phyloP scores from a whole-genome alignment of 768 basidiomycete genomes.

The Filobasidium floriforme region DNA sequence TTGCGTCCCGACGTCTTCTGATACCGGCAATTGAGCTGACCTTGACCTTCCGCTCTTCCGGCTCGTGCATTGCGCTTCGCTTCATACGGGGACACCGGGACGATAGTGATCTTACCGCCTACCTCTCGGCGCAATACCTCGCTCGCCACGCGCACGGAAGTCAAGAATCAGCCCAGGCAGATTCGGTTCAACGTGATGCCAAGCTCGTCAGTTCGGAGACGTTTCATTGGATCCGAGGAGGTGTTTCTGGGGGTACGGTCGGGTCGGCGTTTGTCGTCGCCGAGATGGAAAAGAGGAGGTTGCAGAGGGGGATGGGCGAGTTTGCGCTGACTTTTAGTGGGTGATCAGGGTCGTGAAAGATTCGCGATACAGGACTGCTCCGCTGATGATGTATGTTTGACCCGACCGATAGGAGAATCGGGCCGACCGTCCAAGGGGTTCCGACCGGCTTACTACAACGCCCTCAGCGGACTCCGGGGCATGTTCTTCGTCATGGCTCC shows the following conservation, averaged over 20 bases:
- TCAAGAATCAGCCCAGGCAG: conserved; percentile 21
- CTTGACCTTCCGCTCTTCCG: too few species aligned
- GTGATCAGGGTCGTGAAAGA: background rate
- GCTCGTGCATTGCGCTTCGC: too few species aligned
- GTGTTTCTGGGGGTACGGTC: conserved; percentile 62
- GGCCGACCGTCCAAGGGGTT: conserved; percentile 24
- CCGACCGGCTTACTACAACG: conserved; percentile 37
- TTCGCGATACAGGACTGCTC: background rate
- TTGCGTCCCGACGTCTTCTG: background rate
- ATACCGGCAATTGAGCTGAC: background rate
- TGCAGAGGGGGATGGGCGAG: conserved; percentile 37
- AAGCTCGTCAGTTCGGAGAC: conserved; percentile 53
- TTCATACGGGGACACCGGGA: too few species aligned
- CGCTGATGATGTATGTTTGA: background rate
- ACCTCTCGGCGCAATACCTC: conserved; percentile 45
- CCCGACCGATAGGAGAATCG: background rate
- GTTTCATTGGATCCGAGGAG: conserved; percentile 49
- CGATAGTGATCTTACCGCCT: conserved; percentile 55
- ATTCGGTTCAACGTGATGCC: conserved; percentile 43
- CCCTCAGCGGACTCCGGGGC: conserved; percentile 43
- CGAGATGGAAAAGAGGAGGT: conserved; percentile 41
- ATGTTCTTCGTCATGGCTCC: conserved; percentile 50
- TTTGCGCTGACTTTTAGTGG: conserved; percentile 15
- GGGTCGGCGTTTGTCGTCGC: conserved; percentile 43
- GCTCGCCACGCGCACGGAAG: too few species aligned